A percentile compares a stretch with the other conserved stretches of the same genome.
Evolutionary conservation across 208 protist genomes (phyloP).

Genomic region (Wallacemonas rigidus): DNA sequence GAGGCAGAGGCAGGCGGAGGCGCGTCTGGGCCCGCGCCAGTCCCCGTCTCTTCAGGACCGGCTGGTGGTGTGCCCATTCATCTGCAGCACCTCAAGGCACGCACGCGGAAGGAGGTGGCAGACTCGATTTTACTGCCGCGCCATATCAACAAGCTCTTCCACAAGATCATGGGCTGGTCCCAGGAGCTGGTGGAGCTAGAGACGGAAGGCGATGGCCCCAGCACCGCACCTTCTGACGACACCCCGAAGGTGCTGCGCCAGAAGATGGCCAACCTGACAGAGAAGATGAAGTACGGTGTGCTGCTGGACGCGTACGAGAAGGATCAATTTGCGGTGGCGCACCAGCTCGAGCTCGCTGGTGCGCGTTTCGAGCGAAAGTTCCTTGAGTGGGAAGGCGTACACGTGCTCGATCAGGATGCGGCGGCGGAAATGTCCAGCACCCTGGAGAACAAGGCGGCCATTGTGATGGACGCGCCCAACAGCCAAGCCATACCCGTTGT

Average conservation of each 20-base stretch:
- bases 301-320: constrained; percentile 88
- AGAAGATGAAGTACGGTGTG: constrained; percentile 89
- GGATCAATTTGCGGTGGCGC: constrained; percentile 83
- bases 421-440: constrained; percentile 55
- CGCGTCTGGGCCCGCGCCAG: neutral
- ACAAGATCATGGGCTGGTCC: constrained; percentile 93
- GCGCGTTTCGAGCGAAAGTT: constrained; percentile 85
- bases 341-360: constrained; percentile 76
- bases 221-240: neutral
- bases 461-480: constrained; percentile 79
- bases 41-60: neutral
- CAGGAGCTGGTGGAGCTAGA: constrained; percentile 83
- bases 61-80: constrained; percentile 63
- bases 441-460: constrained; percentile 67
- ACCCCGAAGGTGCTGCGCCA: constrained; percentile 41
- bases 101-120: constrained; percentile 53
- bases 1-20: constrained; percentile 9
- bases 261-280: constrained; percentile 61
- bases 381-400: constrained; percentile 88
- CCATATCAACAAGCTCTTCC: constrained; percentile 89
- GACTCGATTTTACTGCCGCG: constrained; percentile 82
- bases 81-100: constrained; percentile 68
- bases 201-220: constrained; percentile 16
- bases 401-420: constrained; percentile 80
- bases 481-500: constrained; percentile 77